Conservation (phyloP, 208 protist genomes). For the Porcisia deanei region DNA sequence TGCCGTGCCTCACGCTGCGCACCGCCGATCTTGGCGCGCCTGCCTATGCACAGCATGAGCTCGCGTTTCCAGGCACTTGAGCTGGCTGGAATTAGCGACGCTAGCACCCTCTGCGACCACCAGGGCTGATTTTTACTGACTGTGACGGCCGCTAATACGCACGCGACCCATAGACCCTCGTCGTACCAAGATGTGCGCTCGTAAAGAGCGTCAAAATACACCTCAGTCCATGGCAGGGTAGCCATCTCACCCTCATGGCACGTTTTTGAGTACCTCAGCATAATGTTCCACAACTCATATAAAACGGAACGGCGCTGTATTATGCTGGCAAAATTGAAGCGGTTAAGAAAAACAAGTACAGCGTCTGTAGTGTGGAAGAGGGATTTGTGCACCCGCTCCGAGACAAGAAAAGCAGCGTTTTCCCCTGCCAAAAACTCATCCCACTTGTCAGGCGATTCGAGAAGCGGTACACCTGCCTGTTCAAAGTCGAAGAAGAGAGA, state of each 20-base stretch:
- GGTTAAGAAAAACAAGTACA: slow-evolving; percentile 19
- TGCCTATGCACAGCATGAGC: slow-evolving; percentile 10
- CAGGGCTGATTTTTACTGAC: neutral
- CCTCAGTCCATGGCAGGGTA: slow-evolving; percentile 3
- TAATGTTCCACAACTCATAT: slow-evolving; percentile 4
- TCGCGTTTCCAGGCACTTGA: slow-evolving; percentile 25
- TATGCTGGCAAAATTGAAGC: slow-evolving; percentile 19
- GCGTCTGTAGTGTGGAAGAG: slow-evolving; percentile 16
- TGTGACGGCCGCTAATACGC: slow-evolving; percentile 15
- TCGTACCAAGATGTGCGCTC: slow-evolving; percentile 27
- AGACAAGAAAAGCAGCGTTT: slow-evolving; percentile 7
- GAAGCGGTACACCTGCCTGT: slow-evolving; percentile 9
- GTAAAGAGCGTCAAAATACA: slow-evolving; percentile 34
- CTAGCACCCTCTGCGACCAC: slow-evolving; percentile 19
- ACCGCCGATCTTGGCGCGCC: slow-evolving; percentile 12
- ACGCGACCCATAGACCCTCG: slow-evolving; percentile 28
- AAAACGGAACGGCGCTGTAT: slow-evolving; percentile 17
- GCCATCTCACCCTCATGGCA: neutral
- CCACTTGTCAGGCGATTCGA: neutral
- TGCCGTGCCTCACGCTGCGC: slow-evolving; percentile 12
- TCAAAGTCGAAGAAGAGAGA: slow-evolving; percentile 33
- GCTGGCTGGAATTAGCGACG: slow-evolving; percentile 27
- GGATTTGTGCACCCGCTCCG: slow-evolving; percentile 3
- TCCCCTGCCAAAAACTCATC: neutral
- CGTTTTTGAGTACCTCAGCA: neutral